Evolutionary conservation across 2,329 filamentous ascomycete genomes (phyloP).

Genomic region (Botrytis hyacinthi): DNA sequence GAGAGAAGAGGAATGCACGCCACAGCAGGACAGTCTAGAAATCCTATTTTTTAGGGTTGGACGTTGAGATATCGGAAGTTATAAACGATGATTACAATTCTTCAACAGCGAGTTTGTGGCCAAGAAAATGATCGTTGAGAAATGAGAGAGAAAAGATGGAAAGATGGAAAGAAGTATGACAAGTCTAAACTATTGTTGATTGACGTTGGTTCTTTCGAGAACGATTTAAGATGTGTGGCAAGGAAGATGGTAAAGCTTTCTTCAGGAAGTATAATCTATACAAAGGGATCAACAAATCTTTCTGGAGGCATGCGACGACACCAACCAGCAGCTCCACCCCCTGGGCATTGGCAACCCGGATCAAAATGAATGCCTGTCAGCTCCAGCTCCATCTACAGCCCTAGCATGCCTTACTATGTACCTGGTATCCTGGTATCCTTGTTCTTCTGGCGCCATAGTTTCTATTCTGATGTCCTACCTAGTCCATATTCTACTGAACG

Average conservation of each 20-base stretch:
- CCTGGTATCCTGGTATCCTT: constrained; percentile 29
- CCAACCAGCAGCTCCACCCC: constrained; percentile 34
- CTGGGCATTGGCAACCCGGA: constrained; percentile 29
- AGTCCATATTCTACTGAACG: constrained; percentile 16
- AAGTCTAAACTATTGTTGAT: constrained; percentile 6
- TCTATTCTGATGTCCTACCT: constrained; percentile 33
- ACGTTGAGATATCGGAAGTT: constrained; percentile 20
- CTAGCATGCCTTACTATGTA: constrained; percentile 28
- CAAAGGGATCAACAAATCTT: constrained; percentile 28
- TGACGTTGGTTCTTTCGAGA: not conserved
- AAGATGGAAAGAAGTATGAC: constrained; percentile 5
- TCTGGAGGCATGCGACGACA: constrained; percentile 33
- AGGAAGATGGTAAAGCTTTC: constrained; percentile 27
- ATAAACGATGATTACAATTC: constrained; percentile 19
- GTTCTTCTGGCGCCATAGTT: constrained; percentile 31
- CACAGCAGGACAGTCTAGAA: constrained; percentile 29
- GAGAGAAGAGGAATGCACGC: constrained; percentile 29
- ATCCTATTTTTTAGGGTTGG: constrained; percentile 26
- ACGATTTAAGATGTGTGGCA: constrained; percentile 24
- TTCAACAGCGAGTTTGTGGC: constrained; percentile 20
- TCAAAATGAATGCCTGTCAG: constrained; percentile 36
- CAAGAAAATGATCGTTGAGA: not conserved
- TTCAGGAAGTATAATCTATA: constrained; percentile 31
- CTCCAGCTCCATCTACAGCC: constrained; percentile 33
- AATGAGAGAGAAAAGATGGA: constrained; percentile 7